Conservation (phyloP, 306 rosid genomes). For the Dryas drummondii region DNA sequence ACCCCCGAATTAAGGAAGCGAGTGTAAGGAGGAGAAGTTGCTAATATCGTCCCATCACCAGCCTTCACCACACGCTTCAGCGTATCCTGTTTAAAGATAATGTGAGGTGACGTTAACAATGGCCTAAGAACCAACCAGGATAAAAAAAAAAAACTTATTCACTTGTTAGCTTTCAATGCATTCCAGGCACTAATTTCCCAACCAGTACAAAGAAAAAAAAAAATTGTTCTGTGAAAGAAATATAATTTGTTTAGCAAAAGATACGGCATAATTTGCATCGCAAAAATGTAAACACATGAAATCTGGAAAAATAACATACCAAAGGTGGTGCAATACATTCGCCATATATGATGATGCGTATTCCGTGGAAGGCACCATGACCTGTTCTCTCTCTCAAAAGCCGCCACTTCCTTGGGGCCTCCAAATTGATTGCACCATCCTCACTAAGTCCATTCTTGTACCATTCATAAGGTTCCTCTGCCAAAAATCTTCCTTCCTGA, state of each 20-base stretch:
- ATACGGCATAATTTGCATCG: constrained; percentile 7
- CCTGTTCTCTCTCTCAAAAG: constrained; percentile 75
- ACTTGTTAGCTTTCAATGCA: background rate
- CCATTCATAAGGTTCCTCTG: constrained; percentile 92
- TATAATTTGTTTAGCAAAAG: background rate
- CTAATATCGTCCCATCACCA: constrained; percentile 84
- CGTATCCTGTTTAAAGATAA: constrained; percentile 61
- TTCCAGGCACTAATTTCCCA: background rate
- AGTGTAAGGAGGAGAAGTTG: constrained; percentile 90
- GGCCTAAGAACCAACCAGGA: background rate
- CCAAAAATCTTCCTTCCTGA: constrained; percentile 61
- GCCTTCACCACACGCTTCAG: constrained; percentile 88
- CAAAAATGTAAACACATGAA: constrained; percentile 8
- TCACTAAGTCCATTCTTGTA: constrained; percentile 69
- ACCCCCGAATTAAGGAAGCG: constrained; percentile 60
- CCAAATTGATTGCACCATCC: constrained; percentile 84
- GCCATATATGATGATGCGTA: constrained; percentile 73
- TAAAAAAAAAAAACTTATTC: background rate
- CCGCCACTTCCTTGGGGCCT: constrained; percentile 98
- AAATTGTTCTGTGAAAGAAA: no score
- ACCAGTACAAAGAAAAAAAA: background rate
- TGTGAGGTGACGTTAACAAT: constrained; percentile 19
- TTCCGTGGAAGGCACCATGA: constrained; percentile 80
- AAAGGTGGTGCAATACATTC: constrained; percentile 82
- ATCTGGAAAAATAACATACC: constrained; percentile 47